phyloP scores from a whole-genome alignment of 768 basidiomycete species.

The Russula dissimulans region DNA sequence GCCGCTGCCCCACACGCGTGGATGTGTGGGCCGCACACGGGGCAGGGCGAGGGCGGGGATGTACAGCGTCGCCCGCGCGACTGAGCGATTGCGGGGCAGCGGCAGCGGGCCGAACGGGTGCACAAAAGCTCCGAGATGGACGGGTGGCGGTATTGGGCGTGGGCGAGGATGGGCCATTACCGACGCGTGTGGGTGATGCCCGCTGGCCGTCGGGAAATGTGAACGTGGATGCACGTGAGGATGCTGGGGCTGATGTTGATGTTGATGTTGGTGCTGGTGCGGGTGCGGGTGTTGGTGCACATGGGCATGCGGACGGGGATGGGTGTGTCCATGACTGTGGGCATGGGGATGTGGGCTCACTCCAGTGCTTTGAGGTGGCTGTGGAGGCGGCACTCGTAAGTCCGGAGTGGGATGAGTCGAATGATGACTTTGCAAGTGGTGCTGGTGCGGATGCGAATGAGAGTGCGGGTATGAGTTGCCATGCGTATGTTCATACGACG shows the following conservation, averaged over 20 bases:
- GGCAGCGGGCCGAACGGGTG: conserved; percentile 53
- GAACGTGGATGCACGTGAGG: conserved; percentile 15
- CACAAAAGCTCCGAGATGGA: conserved; percentile 48
- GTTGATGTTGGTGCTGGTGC: conserved; percentile 11
- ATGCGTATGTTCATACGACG: conserved; percentile 13
- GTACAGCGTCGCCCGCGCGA: conserved; percentile 39
- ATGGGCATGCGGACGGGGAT: conserved; percentile 18
- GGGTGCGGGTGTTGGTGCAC: conserved; percentile 22
- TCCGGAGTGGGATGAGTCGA: neutral
- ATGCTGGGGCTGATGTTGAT: conserved; percentile 20
- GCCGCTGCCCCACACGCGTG: conserved; percentile 63
- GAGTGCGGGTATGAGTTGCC: conserved; percentile 5
- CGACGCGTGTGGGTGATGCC: conserved; percentile 1
- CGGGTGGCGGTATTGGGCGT: conserved; percentile 17
- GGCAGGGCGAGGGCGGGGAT: conserved; percentile 55
- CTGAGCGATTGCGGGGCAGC: conserved; percentile 25
- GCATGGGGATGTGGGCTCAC: conserved; percentile 18
- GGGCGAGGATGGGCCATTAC: conserved; percentile 3
- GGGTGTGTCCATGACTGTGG: conserved; percentile 21
- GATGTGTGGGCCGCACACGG: conserved; percentile 39
- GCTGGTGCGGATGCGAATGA: conserved; percentile 1
- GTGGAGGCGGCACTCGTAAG: conserved; percentile 1
- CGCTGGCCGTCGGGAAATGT: conserved; percentile 1
- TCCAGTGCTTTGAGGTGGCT: neutral
- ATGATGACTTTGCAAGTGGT: conserved; percentile 7